Percentiles rank a stretch among this genome's conserved stretches.
These are phyloP conservation scores for Sporothrix euskadiensis DNA, from an alignment of 2,329 filamentous ascomycete species.

Conservation along the genomic window DNA sequence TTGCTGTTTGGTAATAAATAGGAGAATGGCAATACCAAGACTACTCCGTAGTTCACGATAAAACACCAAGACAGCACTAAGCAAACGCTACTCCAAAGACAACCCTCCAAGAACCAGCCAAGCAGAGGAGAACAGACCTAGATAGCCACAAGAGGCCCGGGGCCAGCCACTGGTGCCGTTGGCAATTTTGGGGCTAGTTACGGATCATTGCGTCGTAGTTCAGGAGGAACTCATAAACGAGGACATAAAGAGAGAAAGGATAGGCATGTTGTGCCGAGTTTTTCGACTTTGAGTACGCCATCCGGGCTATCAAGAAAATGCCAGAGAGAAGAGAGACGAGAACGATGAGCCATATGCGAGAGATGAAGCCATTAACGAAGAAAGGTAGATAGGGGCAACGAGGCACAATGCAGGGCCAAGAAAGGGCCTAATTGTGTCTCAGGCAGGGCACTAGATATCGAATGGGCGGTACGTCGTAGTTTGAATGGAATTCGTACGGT, in stretches of 20 bases:
- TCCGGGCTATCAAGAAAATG: not conserved
- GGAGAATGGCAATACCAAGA: slow-evolving; percentile 1
- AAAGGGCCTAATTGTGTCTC: not conserved
- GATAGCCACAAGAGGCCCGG: not conserved
- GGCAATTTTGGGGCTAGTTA: not conserved
- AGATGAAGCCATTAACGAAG: not conserved
- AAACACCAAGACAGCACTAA: not conserved
- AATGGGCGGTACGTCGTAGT: not conserved
- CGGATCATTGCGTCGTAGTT: not conserved
- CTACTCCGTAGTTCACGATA: not conserved
- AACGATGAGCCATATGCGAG: not conserved
- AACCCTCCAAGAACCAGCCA: not conserved
- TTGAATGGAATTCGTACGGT: not conserved
- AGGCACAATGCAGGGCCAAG: not conserved
- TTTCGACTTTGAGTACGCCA: not conserved
- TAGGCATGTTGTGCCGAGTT: not conserved
- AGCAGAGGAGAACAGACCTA: not conserved
- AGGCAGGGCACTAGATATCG: not conserved
- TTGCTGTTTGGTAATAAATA: not conserved
- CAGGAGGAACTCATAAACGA: not conserved
- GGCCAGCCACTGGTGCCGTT: not conserved
- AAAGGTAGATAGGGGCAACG: not conserved
- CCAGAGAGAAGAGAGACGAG: not conserved
- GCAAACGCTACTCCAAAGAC: not conserved
- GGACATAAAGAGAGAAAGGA: not conserved